Conservation (phyloP, 495 filamentous ascomycete genomes). For the Aspergillus leporis region DNA sequence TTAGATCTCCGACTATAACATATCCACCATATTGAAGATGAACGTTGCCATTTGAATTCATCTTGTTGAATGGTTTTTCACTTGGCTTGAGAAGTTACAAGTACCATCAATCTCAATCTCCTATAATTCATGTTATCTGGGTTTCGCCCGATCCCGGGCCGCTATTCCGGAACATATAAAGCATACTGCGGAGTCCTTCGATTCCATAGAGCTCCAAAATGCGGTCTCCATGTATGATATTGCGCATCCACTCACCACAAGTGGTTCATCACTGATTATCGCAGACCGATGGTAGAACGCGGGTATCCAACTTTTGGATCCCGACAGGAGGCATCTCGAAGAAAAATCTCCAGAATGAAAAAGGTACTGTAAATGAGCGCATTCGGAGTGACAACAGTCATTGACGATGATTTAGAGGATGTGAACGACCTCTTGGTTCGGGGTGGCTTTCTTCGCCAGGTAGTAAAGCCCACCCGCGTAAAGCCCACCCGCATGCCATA, state of each 20-base stretch:
- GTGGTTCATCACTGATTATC: constrained; percentile 6
- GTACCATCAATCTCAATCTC: neutral
- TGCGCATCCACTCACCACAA: neutral
- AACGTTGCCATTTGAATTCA: neutral
- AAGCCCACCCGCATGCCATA: neutral
- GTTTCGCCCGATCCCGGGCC: constrained; percentile 27
- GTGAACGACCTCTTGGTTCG: constrained; percentile 72
- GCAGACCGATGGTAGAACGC: constrained; percentile 57
- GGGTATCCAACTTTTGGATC: constrained; percentile 75
- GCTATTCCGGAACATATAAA: constrained; percentile 21
- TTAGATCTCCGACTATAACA: neutral
- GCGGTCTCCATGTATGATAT: constrained; percentile 25
- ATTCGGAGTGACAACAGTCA: neutral
- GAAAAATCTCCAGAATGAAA: constrained; percentile 49
- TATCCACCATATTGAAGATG: neutral
- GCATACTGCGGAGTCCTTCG: constrained; percentile 21
- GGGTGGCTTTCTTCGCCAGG: constrained; percentile 80
- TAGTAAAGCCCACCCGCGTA: constrained; percentile 24
- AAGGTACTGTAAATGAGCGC: constrained; percentile 21
- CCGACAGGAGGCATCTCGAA: constrained; percentile 72
- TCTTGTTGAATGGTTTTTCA: neutral
- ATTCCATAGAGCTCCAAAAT: constrained; percentile 18
- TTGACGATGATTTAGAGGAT: constrained; percentile 50
- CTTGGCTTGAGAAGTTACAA: neutral
- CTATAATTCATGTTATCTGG: constrained; percentile 25